Percentiles rank a stretch among this genome's conserved stretches.
Evolutionary conservation across 371 early-diverging fungal species (phyloP).

Genomic region (Saksenaea oblongispora): DNA sequence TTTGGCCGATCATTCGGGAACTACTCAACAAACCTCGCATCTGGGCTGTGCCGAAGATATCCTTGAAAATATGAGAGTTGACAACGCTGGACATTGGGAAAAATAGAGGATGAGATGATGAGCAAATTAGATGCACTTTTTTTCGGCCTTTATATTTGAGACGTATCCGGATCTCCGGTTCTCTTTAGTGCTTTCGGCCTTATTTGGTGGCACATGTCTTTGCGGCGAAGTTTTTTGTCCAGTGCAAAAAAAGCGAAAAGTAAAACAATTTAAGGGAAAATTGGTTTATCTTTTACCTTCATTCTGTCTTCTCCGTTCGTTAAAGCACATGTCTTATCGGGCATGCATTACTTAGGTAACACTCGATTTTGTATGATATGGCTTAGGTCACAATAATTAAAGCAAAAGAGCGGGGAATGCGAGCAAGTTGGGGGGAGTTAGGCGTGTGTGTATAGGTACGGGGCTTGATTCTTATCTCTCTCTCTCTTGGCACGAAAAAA

Average conservation of each 20-base stretch:
- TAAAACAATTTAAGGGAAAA: not conserved
- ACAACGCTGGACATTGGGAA: constrained; percentile 15
- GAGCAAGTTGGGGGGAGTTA: not conserved
- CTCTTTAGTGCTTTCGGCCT: not conserved
- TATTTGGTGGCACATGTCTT: not conserved
- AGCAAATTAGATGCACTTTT: not conserved
- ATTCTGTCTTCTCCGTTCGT: not conserved
- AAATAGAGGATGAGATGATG: not conserved
- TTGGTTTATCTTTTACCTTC: not conserved
- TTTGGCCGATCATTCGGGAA: not conserved
- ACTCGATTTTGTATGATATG: not conserved
- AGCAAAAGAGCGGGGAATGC: not conserved
- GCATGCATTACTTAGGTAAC: not conserved
- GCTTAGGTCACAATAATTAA: not conserved
- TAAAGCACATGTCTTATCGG: not conserved
- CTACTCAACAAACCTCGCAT: constrained; percentile 10
- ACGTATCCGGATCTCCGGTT: not conserved
- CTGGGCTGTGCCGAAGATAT: constrained; percentile 18
- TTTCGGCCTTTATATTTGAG: not conserved
- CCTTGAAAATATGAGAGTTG: constrained; percentile 21
- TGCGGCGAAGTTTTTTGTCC: not conserved
- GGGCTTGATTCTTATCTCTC: not conserved
- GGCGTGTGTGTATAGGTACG: not conserved
- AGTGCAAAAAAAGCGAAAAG: not conserved
- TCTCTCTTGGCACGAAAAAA: not conserved